Conservation (phyloP, 371 early-diverging fungal species). For the Mortierella polycephala region DNA sequence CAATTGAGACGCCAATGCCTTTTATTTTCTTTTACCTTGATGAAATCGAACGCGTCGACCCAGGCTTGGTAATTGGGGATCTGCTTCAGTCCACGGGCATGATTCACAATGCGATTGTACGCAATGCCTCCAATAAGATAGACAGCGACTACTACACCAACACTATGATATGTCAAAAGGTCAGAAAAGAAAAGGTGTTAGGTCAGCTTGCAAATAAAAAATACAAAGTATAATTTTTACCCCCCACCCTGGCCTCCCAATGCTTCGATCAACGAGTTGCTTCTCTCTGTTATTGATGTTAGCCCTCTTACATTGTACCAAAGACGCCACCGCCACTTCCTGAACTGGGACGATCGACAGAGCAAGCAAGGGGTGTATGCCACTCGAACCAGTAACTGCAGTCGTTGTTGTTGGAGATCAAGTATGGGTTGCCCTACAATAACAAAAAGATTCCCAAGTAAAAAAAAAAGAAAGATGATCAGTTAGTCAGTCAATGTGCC, state of each 20-base stretch:
- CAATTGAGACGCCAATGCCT: neutral
- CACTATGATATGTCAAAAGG: constrained; percentile 34
- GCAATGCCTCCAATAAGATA: constrained; percentile 70
- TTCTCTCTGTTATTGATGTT: too few species aligned
- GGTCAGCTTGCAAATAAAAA: neutral
- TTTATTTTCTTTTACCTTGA: constrained; percentile 59
- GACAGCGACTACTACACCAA: constrained; percentile 58
- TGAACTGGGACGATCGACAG: constrained; percentile 41
- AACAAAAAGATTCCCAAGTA: neutral
- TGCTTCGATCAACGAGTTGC: too few species aligned
- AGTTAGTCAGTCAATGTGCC: neutral
- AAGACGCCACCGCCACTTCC: constrained; percentile 63
- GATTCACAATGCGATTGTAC: constrained; percentile 68
- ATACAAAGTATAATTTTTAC: neutral
- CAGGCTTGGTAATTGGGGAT: constrained; percentile 60
- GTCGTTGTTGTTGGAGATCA: constrained; percentile 34
- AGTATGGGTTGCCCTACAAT: constrained; percentile 41
- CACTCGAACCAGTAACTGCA: constrained; percentile 54
- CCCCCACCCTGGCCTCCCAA: neutral
- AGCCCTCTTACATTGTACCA: constrained; percentile 63
- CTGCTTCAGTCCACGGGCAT: constrained; percentile 68
- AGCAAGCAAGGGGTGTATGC: constrained; percentile 55
- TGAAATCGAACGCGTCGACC: constrained; percentile 55
- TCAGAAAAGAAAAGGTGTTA: neutral
- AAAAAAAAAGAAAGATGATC: constrained; percentile 1